Conservation (phyloP, 1,284 basidiomycete species). For the Cutaneotrichosporon cutaneum region DNA sequence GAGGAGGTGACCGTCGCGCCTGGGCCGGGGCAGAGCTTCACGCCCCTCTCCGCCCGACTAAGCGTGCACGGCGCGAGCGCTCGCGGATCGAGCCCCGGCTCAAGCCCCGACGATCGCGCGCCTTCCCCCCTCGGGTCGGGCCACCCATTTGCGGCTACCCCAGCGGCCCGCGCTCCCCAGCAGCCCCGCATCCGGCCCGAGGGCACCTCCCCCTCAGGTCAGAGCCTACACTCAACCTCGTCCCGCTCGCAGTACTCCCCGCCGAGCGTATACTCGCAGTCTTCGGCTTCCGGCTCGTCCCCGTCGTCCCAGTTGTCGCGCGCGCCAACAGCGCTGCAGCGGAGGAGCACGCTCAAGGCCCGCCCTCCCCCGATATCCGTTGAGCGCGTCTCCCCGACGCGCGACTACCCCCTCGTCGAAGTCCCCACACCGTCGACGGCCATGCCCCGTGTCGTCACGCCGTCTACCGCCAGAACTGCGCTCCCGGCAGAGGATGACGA, state of each 20-base stretch:
- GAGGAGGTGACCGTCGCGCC: neutral
- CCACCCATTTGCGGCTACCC: neutral
- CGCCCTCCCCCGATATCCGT: conserved; percentile 2
- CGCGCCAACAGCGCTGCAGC: neutral
- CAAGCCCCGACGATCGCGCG: neutral
- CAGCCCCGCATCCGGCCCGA: neutral
- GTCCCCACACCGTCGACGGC: neutral
- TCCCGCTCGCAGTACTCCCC: neutral
- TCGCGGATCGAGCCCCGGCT: neutral
- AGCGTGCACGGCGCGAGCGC: neutral
- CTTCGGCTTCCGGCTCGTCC: neutral
- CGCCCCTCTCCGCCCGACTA: neutral
- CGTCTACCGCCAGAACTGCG: neutral
- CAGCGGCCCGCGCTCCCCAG: neutral
- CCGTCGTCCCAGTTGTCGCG: neutral
- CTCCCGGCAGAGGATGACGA: neutral
- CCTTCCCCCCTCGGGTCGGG: neutral
- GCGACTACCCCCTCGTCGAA: neutral
- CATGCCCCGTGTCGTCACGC: neutral
- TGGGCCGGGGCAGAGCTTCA: neutral
- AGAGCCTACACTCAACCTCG: neutral
- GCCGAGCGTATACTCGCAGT: neutral
- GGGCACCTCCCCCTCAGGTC: neutral
- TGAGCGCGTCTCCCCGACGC: neutral
- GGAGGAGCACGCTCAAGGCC: neutral